Conservation (phyloP, 257 asterid genomes). For the Fraxinus pennsylvanica region DNA sequence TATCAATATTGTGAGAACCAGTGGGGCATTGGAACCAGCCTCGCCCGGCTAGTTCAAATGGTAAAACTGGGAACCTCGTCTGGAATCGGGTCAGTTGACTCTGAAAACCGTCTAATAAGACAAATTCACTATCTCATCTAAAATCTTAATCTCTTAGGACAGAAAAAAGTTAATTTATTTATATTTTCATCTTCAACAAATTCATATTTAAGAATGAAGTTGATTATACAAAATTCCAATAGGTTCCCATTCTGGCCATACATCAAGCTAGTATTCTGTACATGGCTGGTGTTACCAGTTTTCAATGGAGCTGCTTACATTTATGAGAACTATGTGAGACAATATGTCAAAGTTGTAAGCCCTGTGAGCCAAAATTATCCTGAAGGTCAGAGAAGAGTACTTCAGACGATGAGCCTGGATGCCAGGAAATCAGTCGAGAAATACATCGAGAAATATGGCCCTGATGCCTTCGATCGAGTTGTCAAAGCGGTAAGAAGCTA, state of each 20-base stretch:
- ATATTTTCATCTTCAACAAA: background rate
- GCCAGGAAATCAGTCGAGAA: constrained; percentile 50
- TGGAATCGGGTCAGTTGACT: background rate
- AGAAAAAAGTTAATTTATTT: background rate
- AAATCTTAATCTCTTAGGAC: background rate
- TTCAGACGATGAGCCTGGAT: constrained; percentile 57
- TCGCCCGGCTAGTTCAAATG: background rate
- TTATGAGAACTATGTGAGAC: constrained; percentile 42
- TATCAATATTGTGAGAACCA: background rate
- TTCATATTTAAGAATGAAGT: background rate
- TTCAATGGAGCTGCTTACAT: constrained; percentile 56
- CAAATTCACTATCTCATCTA: background rate
- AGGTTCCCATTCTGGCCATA: constrained; percentile 96
- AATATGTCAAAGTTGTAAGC: constrained; percentile 43
- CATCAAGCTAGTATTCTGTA: constrained; percentile 44
- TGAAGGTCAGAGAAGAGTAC: constrained; percentile 39
- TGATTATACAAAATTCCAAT: constrained; percentile 35
- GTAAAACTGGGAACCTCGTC: background rate
- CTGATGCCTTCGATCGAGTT: constrained; percentile 49
- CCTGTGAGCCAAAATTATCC: constrained; percentile 42
- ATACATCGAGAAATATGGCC: constrained; percentile 46
- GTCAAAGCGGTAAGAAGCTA: constrained; percentile 40
- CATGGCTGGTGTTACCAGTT: constrained; percentile 51
- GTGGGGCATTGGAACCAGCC: too few relatives aligned
- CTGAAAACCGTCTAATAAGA: background rate